Base-by-base conservation (phyloP, 257 asterid genomes). In the Paraleonurus japonicus region DNA sequence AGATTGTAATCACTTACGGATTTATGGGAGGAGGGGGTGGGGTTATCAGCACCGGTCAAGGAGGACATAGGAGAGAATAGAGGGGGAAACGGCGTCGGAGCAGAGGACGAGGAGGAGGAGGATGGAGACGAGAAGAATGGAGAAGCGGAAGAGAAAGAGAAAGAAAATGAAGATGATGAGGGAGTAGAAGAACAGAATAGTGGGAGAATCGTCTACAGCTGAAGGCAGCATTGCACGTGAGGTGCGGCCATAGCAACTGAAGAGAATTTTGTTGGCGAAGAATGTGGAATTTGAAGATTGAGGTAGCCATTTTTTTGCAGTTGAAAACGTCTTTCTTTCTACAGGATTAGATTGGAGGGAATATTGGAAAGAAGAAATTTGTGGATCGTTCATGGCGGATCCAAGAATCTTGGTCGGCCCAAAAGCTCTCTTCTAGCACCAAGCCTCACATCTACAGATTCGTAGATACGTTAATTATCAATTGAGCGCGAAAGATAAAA, bases 1-100 rank as follows among this genome's bases (percentile, higher is more conserved):
- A 8, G 1, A 41, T 15, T 17, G 28, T n/a, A 10, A 8, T 33
- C 22, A 67, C 87, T 82, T 71, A 90, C 98, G 22, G 95, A 86
- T 84, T 81, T 86, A 24, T 69, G 51, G 65, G 61, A 60, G 51
- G 79, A 65, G 81, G 77, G 9, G 32, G 48, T 43, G 51, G 58
- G 20, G 45, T 76, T 50, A 16, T 47, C 63, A 1, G 69, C 3
- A 11, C 60, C 65, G 67, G 33, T 78, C 64, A 81, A 11, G 43
- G 89, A 70, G 76, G 85, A 84, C 82, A 84, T 80, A 71, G 84
- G 65, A 79, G 77, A 8, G 65, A 68, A 45, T 20, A 51, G 71
- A 81, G 75, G 8, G 76, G 17, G 76, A 57, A 60, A 78, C 76
- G 81, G 63, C 73, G 81, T 84, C 79, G 79, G 83, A 67, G 77